These are phyloP conservation scores for Stygiomarasmius scandens DNA, from an alignment of 1,284 basidiomycete genomes.

Conservation along the genomic window DNA sequence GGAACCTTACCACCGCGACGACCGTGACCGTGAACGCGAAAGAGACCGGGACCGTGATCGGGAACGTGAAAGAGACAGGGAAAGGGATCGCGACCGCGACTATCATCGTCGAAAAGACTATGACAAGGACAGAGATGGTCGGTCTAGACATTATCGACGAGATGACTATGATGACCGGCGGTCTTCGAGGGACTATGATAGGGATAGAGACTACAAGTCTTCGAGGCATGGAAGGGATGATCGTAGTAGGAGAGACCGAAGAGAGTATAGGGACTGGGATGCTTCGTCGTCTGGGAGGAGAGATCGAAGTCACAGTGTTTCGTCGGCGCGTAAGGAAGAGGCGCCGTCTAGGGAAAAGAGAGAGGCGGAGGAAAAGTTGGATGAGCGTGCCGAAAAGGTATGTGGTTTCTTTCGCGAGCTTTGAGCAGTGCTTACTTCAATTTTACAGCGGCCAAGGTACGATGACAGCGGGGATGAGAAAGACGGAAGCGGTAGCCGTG, in stretches of 20 bases:
- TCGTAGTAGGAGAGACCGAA: slow-evolving; percentile 31
- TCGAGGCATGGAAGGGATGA: slow-evolving; percentile 49
- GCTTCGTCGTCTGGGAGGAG: slow-evolving; percentile 39
- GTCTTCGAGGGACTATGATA: slow-evolving; percentile 39
- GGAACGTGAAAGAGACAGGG: slow-evolving; percentile 43
- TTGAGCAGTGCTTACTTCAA: slow-evolving; percentile 18
- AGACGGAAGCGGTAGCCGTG: slow-evolving; percentile 33
- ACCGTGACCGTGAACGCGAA: slow-evolving; percentile 45
- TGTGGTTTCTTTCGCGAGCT: slow-evolving; percentile 19
- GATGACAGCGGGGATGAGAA: slow-evolving; percentile 48
- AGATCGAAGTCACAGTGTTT: slow-evolving; percentile 56
- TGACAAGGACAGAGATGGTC: slow-evolving; percentile 4
- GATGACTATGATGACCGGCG: slow-evolving; percentile 34
- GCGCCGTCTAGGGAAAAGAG: slow-evolving; percentile 43
- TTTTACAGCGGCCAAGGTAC: slow-evolving; percentile 53
- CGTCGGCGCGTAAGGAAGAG: slow-evolving; percentile 40
- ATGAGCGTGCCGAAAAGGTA: slow-evolving; percentile 71
- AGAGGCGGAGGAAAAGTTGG: slow-evolving; percentile 44
- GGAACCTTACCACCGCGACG: slow-evolving; percentile 54
- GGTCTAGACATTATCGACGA: slow-evolving; percentile 18
- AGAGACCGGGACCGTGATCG: slow-evolving; percentile 44
- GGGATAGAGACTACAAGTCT: slow-evolving; percentile 31
- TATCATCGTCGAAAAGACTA: slow-evolving; percentile 24
- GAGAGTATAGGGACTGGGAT: slow-evolving; percentile 42
- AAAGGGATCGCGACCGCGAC: slow-evolving; percentile 35